Base-by-base conservation (phyloP, 441 rosid genomes). In the Monsonia emarginata region DNA sequence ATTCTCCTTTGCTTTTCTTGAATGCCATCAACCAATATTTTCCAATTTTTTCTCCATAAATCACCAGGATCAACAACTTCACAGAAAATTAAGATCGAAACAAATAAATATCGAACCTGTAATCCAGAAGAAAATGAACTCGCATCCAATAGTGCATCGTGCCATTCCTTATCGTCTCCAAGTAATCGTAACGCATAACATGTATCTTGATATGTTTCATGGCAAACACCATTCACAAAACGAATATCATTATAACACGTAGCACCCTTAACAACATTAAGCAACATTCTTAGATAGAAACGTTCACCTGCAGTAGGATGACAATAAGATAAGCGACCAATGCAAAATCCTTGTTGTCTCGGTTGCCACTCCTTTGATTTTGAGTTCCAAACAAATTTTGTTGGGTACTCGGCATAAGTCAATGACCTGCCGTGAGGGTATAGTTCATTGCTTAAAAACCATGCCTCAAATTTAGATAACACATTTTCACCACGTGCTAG, bases 91-190 rank as follows among this genome's bases (percentile, higher is more conserved):
- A 65, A 5, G 6, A 46, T 11, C 0, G 31, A 44, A 9, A 9
- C 31, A 30, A 71, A 57, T 1, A 64, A 21, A 0, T 24, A 0
- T 1, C 64, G 6, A 0, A 64, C 5, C 14, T 64, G 34, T 10
- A 1, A 3, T 3, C 2, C n/a, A 1, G 40, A 25, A 14, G 25
- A 54, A 25, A 36, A 57, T 5, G 1, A 0, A 16, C 46, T 3
- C 1, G 60, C 40, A 8, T 44, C 66, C 4, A 13, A 6, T 11
- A 42, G 9, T 0, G 63, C 38, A 18, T 72, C 44, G 18, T 50
- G 21, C 67, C 66, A 72, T 46, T 71, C 62, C 8, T 24, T 59
- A 25, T 65, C 61, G 6, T 65, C 61, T 14, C 10, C 75, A 4
- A 72, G 27, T n/a, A 69, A 58, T 1, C 65, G 57, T 3, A 68